A percentile compares a stretch with the other conserved stretches of the same genome.
Conservation (phyloP, 2,329 filamentous ascomycete species). For the Fusarium sp. region DNA sequence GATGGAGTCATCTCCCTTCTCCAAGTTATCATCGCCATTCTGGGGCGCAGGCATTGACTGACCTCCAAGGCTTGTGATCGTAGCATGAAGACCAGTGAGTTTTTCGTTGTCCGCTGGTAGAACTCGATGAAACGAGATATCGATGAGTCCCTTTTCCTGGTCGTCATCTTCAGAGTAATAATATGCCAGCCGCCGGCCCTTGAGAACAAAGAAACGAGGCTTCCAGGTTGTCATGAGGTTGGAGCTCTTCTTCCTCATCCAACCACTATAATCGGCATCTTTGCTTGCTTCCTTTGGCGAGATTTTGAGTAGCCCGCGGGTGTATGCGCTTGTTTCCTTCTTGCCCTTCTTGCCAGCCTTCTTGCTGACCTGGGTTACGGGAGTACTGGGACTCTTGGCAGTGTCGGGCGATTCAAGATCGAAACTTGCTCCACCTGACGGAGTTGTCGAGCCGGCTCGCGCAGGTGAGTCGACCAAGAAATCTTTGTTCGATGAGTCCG, state of each 20-base stretch:
- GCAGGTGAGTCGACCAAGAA: slow-evolving; percentile 59
- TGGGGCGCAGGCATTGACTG: slow-evolving; percentile 60
- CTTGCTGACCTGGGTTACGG: slow-evolving; percentile 58
- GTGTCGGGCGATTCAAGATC: slow-evolving; percentile 80
- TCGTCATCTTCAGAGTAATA: slow-evolving; percentile 95
- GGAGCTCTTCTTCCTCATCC: slow-evolving; percentile 99
- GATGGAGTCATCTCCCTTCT: slow-evolving; percentile 72
- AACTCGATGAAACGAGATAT: slow-evolving; percentile 98
- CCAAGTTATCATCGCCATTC: slow-evolving; percentile 44
- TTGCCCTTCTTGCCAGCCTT: slow-evolving; percentile 77
- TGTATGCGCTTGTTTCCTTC: slow-evolving; percentile 95
- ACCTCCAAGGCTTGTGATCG: slow-evolving; percentile 77
- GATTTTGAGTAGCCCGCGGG: slow-evolving; percentile 83
- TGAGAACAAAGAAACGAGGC: slow-evolving; percentile 91
- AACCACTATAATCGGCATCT: slow-evolving; percentile 91
- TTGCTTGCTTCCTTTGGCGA: slow-evolving; percentile 83
- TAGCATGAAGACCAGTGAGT: slow-evolving; percentile 89
- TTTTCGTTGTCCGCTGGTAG: slow-evolving; percentile 91
- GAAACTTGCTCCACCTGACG: slow-evolving; percentile 73
- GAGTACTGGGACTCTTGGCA: slow-evolving; percentile 63
- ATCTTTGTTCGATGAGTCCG: slow-evolving; percentile 53
- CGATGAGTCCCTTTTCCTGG: slow-evolving; percentile 94
- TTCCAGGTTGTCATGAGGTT: slow-evolving; percentile 99
- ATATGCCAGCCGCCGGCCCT: slow-evolving; percentile 89
- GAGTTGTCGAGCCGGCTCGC: slow-evolving; percentile 78